Evolutionary conservation across 768 basidiomycete species (phyloP), one percentile per base, ranked within the genome.

Genomic region (Porphyrellus cyaneotinctus): DNA sequence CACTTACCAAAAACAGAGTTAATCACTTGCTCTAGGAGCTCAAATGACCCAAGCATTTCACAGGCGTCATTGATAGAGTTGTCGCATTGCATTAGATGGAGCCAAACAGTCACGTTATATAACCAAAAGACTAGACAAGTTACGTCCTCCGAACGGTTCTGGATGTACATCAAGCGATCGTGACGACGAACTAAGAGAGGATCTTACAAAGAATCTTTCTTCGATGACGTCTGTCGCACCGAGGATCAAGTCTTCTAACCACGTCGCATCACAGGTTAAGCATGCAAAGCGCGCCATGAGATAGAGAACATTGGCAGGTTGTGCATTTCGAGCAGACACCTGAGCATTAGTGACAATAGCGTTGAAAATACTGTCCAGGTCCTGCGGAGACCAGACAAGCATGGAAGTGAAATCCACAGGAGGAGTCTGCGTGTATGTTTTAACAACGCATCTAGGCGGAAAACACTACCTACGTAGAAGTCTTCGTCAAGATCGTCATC

Each of bases 271-370:
- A 64, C 92, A 93, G n/a, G 82, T 85, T 26, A 91, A 72, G 58
- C 85, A 87, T n/a, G 97, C 97, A 70, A 95, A 99, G 41, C 94
- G 83, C 13, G 92, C 86, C 47, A 94, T 79, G 72, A 97, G 81
- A 70, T 94, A 97, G 44, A 99, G 72, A 12, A 83, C 83, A 65
- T 95, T 97, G 26, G 95, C 97, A 15, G 97, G 95, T 31, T 93
- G 83, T 3, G 87, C 72, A 69, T 93, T 86, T 45, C 81, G 80
- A 43, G 89, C 75, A 18, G 80, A 77, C 7, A 91, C 84, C 37
- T 73, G 80, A 66, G 85, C 89, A 61, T 85, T 83, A 22, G 80
- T 81, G 66, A 98, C 87, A 32, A 98, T 72, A 9, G 90, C 84
- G 58, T 88, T 83, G 58, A 95, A 85, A 32, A 95, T 86, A 53